phyloP scores from a whole-genome alignment of 768 basidiomycete genomes.

The Cystobasidium ongulense region DNA sequence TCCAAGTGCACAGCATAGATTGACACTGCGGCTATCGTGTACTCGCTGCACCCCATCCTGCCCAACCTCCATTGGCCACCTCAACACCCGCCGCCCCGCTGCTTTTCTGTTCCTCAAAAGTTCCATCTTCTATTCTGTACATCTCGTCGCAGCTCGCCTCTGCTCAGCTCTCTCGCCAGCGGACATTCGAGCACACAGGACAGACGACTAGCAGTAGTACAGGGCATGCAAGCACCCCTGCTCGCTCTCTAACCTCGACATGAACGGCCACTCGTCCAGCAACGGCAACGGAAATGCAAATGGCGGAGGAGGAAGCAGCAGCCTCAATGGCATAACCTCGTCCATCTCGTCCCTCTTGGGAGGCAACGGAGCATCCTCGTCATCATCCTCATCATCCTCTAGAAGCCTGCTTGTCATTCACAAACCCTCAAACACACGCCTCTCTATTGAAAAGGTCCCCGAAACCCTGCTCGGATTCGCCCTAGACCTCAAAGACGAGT shows the following conservation, averaged over 20 bases:
- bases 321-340: not conserved
- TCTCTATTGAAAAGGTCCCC: slow-evolving; percentile 6
- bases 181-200: too few species aligned
- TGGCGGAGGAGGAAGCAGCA: too few species aligned
- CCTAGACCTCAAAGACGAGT: slow-evolving; percentile 44
- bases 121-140: too few species aligned
- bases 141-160: too few species aligned
- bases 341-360: not conserved
- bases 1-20: too few species aligned
- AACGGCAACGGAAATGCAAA: not conserved
- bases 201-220: too few species aligned
- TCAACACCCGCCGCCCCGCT: not conserved
- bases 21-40: too few species aligned
- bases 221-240: too few species aligned
- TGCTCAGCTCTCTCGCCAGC: too few species aligned
- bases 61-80: not conserved
- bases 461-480: slow-evolving; percentile 41
- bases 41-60: too few species aligned
- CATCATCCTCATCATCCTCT: not conserved
- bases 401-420: slow-evolving; percentile 11
- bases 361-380: not conserved
- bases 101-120: not conserved
- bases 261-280: not conserved
- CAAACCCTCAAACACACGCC: not conserved
- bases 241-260: too few species aligned